Conservation (phyloP, 1,284 basidiomycete genomes). For the Ceratobasidium theobromae region DNA sequence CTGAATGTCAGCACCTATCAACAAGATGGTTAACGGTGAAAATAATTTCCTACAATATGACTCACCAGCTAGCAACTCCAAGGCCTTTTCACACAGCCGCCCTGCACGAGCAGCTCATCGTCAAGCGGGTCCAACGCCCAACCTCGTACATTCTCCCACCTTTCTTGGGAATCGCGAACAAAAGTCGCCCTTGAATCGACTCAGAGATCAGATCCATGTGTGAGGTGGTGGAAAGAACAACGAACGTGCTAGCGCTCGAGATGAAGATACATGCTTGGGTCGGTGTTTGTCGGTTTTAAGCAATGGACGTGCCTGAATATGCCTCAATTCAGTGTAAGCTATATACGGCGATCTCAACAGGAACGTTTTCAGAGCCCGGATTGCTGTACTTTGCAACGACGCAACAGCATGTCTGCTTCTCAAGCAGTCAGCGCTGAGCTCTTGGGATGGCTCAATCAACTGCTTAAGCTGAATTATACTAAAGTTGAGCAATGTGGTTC, state of each 20-base stretch:
- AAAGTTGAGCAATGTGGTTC: slow-evolving; percentile 95
- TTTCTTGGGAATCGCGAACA: slow-evolving; percentile 99
- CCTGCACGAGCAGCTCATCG: slow-evolving; percentile 51
- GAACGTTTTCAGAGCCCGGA: no score
- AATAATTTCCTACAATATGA: no score
- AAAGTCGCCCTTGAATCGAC: slow-evolving; percentile 66
- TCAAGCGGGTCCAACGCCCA: background rate
- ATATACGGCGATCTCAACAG: no score
- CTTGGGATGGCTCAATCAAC: slow-evolving; percentile 90
- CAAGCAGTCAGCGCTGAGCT: slow-evolving; percentile 95
- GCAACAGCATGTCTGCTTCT: no score
- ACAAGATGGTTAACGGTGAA: no score
- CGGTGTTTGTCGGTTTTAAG: no score
- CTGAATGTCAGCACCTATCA: slow-evolving; percentile 97
- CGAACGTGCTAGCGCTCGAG: slow-evolving; percentile 22
- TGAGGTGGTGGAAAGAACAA: background rate
- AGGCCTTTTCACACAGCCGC: slow-evolving; percentile 89
- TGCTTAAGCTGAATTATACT: slow-evolving; percentile 86
- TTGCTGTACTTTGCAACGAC: no score
- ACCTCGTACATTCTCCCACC: slow-evolving; percentile 51
- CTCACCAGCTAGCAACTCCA: slow-evolving; percentile 79
- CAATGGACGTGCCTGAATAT: no score
- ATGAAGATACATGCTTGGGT: no score
- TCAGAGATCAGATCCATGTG: slow-evolving; percentile 52
- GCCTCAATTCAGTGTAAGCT: no score